Evolutionary conservation across 2,329 filamentous ascomycete genomes (phyloP), one percentile per base, ranked within the genome.

Genomic region (Fusarium austroafricanum): DNA sequence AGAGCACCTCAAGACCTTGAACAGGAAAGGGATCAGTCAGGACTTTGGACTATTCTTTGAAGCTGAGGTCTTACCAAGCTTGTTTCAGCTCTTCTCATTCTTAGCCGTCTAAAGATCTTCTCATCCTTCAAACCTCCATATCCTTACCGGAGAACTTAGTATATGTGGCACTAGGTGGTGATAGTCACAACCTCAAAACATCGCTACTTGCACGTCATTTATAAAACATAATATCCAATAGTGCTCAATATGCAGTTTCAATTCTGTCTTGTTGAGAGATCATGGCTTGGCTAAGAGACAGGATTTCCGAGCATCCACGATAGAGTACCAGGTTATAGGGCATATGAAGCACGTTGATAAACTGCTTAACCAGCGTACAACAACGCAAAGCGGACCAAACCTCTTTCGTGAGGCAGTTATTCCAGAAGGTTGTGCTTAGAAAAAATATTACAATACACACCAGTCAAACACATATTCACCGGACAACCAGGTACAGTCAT

Each of bases 401-500:
- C 15, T 21, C 21, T 12, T 39, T 21, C 8, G 18, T 39, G 14
- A n/a, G 7, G 12, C 5, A 35, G 17, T 15, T 6, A 35, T 35
- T 15, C 33, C 5, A n/a, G 33, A 11, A 10, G 6, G 33, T n/a
- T 35, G 6, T 6, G 17, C 21, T 21, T 6, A 39, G 18, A 44
- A 10, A 31, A 3, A 5, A 17, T 15, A n/a, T 8, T 20, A 31
- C 8, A 14, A 29, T 12, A n/a, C 17, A 7, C 42, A 17, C 6
- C 9, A 61, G 18, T 42, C 50, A 57, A 43, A 5, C 21, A 51
- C 29, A n/a, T 31, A 17, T 50, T 62, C 66, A 62, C 56, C 18
- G 31, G 47, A 46, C 51, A 63, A 18, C 38, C 21, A 59, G 64
- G 65, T 65, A 63, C 53, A 68, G 69, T 70, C 61, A 69, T 52